phyloP scores from a whole-genome alignment of 202 grass and related monocot species.

The Schoenoplectus tabernaemontani region DNA sequence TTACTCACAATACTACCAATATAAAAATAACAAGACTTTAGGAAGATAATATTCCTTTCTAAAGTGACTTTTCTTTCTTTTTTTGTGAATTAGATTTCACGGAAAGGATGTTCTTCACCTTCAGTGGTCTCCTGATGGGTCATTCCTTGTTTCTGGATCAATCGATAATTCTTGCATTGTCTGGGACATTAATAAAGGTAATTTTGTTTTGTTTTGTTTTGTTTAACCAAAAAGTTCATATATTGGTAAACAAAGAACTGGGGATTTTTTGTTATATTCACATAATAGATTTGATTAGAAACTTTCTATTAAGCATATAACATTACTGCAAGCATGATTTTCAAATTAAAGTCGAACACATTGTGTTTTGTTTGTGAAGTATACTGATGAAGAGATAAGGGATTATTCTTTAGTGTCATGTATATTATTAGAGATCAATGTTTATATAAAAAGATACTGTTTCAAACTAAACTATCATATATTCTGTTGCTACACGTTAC shows the following conservation, averaged over 20 bases:
- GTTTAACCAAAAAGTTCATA: background rate
- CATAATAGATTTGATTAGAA: conserved; percentile 6
- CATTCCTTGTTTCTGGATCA: conserved; percentile 74
- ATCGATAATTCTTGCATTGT: conserved; percentile 97
- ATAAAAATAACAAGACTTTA: background rate
- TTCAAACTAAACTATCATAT: background rate
- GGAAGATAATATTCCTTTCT: conserved; percentile 1
- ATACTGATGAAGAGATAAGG: background rate
- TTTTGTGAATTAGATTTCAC: conserved; percentile 61
- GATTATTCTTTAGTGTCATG: background rate
- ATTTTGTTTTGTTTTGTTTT: background rate
- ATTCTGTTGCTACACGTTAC: too few relatives aligned
- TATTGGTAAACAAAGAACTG: background rate
- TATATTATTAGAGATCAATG: background rate
- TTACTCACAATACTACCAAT: conserved; percentile 21
- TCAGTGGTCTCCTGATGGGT: conserved; percentile 66
- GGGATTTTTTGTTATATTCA: background rate
- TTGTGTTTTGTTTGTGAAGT: background rate
- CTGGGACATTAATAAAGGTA: conserved; percentile 78
- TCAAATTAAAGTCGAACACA: too few relatives aligned
- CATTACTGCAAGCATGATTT: background rate
- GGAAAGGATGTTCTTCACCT: conserved; percentile 95
- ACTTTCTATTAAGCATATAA: background rate
- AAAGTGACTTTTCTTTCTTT: background rate
- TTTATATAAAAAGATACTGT: background rate